These are phyloP conservation scores for Gynostemma pentaphyllum DNA, from an alignment of 306 rosid species.

Conservation along the genomic window DNA sequence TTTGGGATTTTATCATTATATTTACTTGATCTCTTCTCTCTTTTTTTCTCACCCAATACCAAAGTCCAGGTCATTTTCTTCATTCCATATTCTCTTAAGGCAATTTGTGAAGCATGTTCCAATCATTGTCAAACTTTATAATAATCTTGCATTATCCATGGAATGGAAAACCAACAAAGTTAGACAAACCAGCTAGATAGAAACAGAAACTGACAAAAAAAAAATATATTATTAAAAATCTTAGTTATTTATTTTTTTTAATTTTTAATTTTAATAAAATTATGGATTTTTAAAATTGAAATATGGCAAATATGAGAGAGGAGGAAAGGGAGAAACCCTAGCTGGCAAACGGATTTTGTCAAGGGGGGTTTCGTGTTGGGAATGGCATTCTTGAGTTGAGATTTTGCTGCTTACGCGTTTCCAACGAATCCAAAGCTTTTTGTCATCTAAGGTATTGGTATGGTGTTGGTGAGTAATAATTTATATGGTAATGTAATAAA, in stretches of 20 bases:
- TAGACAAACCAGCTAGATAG: slow-evolving; percentile 6
- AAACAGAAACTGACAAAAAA: slow-evolving; percentile 1
- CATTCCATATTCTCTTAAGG: not conserved
- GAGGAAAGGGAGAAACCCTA: no score
- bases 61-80: no score
- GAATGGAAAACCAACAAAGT: not conserved
- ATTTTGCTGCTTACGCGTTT: slow-evolving; percentile 3
- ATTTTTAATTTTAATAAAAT: no score
- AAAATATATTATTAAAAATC: not conserved
- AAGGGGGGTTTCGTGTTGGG: slow-evolving; percentile 8
- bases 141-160: not conserved
- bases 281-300: no score
- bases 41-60: no score
- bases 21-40: no score
- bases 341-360: no score
- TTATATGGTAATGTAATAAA: not conserved
- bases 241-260: no score
- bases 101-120: slow-evolving; percentile 4
- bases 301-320: no score
- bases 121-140: slow-evolving; percentile 1
- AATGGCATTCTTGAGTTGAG: not conserved
- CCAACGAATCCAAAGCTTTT: slow-evolving; percentile 3
- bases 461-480: not conserved
- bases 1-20: no score
- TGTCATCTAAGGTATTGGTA: not conserved